Evolutionary conservation across 2,329 filamentous ascomycete species (phyloP).

Genomic region (Aaosphaeria arxii): DNA sequence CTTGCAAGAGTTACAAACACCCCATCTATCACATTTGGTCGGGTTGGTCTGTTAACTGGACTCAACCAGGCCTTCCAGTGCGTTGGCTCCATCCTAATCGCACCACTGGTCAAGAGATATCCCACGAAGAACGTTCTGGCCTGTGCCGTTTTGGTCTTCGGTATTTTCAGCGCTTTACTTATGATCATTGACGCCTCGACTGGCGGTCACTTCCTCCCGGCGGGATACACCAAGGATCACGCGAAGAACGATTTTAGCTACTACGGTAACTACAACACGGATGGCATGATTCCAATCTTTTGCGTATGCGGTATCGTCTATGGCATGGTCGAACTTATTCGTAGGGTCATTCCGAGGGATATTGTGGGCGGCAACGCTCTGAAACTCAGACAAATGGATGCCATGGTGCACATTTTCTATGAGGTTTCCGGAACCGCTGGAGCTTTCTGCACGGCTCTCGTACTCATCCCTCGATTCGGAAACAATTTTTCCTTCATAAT

Average conservation of each 20-base stretch:
- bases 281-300: conserved; percentile 51
- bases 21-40: conserved; percentile 14
- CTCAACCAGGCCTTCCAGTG: conserved; percentile 53
- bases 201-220: conserved; percentile 43
- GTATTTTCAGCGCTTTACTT: conserved; percentile 46
- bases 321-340: conserved; percentile 53
- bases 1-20: conserved; percentile 33
- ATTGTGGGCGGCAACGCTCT: conserved; percentile 52
- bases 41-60: conserved; percentile 47
- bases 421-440: conserved; percentile 49
- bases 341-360: conserved; percentile 50
- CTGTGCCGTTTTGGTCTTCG: conserved; percentile 45
- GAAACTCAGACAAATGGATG: conserved; percentile 49
- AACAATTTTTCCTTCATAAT: conserved; percentile 54
- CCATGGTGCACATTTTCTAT: conserved; percentile 48
- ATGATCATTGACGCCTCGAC: conserved; percentile 50
- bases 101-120: conserved; percentile 49
- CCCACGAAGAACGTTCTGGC: conserved; percentile 48
- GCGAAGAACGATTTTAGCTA: conserved; percentile 41
- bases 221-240: conserved; percentile 20
- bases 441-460: conserved; percentile 49
- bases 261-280: conserved; percentile 49
- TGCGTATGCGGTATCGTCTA: conserved; percentile 39
- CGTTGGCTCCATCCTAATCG: conserved; percentile 51
- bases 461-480: conserved; percentile 49